Evolutionary conservation across 2,329 filamentous ascomycete genomes (phyloP).

Genomic region (Colletotrichum filicis): DNA sequence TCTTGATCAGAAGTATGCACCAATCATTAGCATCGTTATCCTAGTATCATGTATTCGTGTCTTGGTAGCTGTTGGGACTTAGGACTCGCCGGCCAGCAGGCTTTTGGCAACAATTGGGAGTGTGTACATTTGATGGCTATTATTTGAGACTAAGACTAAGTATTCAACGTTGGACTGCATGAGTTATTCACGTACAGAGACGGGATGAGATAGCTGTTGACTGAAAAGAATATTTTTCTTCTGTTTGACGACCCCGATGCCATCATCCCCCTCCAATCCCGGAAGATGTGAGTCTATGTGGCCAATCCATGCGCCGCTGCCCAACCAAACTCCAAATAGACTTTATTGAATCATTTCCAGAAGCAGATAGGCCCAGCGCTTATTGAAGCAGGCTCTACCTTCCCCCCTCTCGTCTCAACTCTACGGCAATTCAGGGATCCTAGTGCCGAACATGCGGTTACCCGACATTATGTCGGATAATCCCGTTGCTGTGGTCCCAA

Average conservation of each 20-base stretch:
- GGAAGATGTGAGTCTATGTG: not conserved
- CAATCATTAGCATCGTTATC: not conserved
- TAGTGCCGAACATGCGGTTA: not conserved
- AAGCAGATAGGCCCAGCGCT: not conserved
- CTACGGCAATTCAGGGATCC: not conserved
- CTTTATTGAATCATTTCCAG: not conserved
- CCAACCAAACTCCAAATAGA: not conserved
- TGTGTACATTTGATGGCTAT: not conserved
- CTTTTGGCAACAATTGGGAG: not conserved
- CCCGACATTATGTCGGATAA: not conserved
- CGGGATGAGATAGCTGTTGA: not conserved
- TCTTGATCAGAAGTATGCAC: no score
- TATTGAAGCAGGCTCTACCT: not conserved
- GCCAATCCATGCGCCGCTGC: not conserved
- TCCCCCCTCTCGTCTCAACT: not conserved
- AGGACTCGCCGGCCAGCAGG: no score
- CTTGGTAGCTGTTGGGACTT: no score
- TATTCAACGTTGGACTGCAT: not conserved
- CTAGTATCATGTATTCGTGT: not conserved
- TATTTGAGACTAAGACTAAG: not conserved
- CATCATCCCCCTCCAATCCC: not conserved
- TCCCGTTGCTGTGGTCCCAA: not conserved
- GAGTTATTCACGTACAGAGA: not conserved
- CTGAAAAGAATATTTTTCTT: not conserved
- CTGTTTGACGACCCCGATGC: not conserved